These are phyloP conservation scores for Pleurotus eryngii DNA, from an alignment of 768 basidiomycete genomes.

Conservation along the genomic window DNA sequence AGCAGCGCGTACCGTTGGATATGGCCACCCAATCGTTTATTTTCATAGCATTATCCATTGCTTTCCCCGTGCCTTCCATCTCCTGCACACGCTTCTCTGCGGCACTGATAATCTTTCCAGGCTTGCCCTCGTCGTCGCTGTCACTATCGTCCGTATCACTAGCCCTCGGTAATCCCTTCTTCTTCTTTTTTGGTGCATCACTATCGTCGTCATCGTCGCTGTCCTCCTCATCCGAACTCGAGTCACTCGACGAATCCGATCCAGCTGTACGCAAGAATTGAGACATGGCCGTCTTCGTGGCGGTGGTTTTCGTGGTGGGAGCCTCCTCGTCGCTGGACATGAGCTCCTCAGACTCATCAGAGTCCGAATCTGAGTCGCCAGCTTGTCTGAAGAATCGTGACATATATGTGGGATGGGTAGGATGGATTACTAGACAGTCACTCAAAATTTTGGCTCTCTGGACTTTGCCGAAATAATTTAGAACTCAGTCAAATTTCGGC, in stretches of 20 bases:
- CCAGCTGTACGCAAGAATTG: constrained; percentile 71
- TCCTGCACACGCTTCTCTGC: constrained; percentile 91
- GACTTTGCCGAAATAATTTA: neutral
- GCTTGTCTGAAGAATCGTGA: constrained; percentile 88
- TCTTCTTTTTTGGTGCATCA: constrained; percentile 32
- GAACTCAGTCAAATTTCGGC: neutral
- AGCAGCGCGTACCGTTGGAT: constrained; percentile 65
- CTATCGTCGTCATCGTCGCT: constrained; percentile 50
- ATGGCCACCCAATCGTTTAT: constrained; percentile 97
- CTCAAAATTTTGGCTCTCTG: neutral
- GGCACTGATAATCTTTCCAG: constrained; percentile 79
- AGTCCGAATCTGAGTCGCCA: constrained; percentile 76
- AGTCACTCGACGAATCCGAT: constrained; percentile 57
- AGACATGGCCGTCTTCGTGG: constrained; percentile 65
- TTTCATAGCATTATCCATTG: constrained; percentile 91
- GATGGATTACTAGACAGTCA: no score
- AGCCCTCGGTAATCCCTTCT: constrained; percentile 24
- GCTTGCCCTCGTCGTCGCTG: constrained; percentile 68
- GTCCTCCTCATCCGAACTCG: constrained; percentile 54
- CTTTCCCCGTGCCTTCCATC: constrained; percentile 89
- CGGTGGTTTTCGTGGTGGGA: constrained; percentile 40
- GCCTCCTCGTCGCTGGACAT: constrained; percentile 71
- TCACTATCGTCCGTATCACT: constrained; percentile 49
- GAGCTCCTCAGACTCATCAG: constrained; percentile 73
- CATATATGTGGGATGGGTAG: constrained; percentile 37